Evolutionary conservation across 1,139 yeast genomes (phyloP).

Genomic region (Geotrichum restrictum): DNA sequence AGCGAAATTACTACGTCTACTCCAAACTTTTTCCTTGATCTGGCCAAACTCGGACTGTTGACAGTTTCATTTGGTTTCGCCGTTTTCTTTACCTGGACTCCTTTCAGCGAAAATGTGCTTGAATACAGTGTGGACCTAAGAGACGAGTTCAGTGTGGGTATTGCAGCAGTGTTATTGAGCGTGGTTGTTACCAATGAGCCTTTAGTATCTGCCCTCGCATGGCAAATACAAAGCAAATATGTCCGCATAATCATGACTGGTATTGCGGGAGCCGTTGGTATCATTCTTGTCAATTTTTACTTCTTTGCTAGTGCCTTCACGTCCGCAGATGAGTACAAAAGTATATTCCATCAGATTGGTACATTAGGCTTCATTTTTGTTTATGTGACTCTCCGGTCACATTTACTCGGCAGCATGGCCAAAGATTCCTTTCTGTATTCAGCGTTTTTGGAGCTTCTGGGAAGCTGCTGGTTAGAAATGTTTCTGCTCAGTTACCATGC

Average conservation of each 20-base stretch:
- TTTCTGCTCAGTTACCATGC: conserved; percentile 13
- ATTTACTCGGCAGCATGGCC: background rate
- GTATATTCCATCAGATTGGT: background rate
- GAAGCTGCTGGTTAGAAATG: conserved; percentile 11
- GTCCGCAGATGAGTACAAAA: background rate
- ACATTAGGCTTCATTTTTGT: conserved; percentile 4
- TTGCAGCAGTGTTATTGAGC: background rate
- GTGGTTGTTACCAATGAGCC: conserved; percentile 2
- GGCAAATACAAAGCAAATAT: background rate
- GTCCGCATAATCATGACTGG: background rate
- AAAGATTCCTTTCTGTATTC: background rate
- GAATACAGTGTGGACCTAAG: background rate
- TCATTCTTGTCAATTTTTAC: background rate
- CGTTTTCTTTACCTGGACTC: background rate
- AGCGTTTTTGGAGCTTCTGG: conserved; percentile 1
- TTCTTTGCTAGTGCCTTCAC: background rate
- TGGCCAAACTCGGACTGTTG: background rate
- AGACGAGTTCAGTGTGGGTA: conserved; percentile 7
- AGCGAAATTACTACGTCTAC: background rate
- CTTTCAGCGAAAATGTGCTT: background rate
- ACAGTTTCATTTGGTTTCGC: background rate
- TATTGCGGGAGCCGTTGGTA: background rate
- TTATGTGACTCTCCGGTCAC: background rate
- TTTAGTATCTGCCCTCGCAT: background rate
- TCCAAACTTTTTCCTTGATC: background rate